phyloP scores from a whole-genome alignment of 2,329 filamentous ascomycete species.

The Aspergillus calidoustus region DNA sequence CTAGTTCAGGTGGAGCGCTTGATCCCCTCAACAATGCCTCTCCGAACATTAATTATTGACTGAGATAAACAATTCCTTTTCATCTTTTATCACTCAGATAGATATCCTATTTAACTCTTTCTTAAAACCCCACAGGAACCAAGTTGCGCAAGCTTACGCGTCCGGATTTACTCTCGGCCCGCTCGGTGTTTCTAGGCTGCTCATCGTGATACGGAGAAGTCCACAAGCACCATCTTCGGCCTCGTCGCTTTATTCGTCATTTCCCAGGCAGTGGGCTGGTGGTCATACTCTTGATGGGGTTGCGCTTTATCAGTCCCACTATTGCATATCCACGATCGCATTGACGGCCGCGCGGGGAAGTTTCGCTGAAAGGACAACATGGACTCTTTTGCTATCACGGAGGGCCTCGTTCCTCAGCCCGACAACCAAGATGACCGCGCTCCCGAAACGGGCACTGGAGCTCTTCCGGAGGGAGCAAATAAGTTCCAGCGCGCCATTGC shows the following conservation, averaged over 20 bases:
- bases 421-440: conserved; percentile 34
- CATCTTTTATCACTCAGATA: not conserved
- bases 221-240: conserved; percentile 11
- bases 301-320: not conserved
- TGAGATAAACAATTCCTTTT: not conserved
- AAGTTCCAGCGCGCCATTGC: conserved; percentile 97
- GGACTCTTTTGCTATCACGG: conserved; percentile 50
- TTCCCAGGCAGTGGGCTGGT: conserved; percentile 16
- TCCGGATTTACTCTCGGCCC: conserved; percentile 41
- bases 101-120: not conserved
- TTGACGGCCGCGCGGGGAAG: not conserved
- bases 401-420: conserved; percentile 41
- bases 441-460: conserved; percentile 30
- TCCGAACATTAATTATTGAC: not conserved
- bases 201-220: conserved; percentile 25
- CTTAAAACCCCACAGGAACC: not conserved
- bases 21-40: not conserved
- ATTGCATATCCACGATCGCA: not conserved
- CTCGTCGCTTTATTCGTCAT: conserved; percentile 14
- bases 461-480: conserved; percentile 67
- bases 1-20: not conserved
- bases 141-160: conserved; percentile 21
- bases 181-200: conserved; percentile 34
- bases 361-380: conserved; percentile 32
- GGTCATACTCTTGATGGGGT: conserved; percentile 31